Evolutionary conservation across 176 grass and related monocot species (phyloP).

Genomic region (Raddia guianensis): DNA sequence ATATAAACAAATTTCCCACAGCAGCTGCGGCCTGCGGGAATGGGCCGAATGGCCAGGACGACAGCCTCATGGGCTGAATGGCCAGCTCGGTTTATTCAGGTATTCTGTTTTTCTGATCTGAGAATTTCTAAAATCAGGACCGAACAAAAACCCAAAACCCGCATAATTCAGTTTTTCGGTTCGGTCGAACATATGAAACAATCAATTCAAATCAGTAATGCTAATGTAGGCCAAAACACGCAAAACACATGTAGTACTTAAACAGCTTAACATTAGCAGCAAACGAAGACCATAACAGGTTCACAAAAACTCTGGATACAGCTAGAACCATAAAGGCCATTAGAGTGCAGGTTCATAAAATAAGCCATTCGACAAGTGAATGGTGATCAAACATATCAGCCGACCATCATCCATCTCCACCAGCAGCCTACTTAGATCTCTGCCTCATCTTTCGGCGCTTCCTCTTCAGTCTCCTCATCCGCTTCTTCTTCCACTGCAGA

Average conservation of each 20-base stretch:
- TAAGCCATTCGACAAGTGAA: slow-evolving; percentile 33
- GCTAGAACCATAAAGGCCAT: slow-evolving; percentile 38
- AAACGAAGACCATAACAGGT: slow-evolving; percentile 45
- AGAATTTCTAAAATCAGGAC: too few species aligned
- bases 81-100: too few species aligned
- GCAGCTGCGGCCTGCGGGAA: too few species aligned
- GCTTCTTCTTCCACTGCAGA: slow-evolving; percentile 98
- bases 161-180: too few species aligned
- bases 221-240: neutral
- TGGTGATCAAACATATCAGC: neutral
- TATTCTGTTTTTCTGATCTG: too few species aligned
- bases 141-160: too few species aligned
- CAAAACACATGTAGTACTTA: neutral
- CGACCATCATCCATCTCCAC: neutral
- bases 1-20: too few species aligned
- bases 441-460: slow-evolving; percentile 99
- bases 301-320: slow-evolving; percentile 37
- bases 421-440: slow-evolving; percentile 79
- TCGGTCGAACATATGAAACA: too few species aligned
- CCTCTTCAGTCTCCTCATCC: slow-evolving; percentile 97
- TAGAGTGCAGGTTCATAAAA: slow-evolving; percentile 35
- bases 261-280: slow-evolving; percentile 30
- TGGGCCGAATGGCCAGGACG: too few species aligned
- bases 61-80: too few species aligned
- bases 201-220: too few species aligned